Base-by-base conservation (phyloP, 2,329 filamentous ascomycete genomes). In the Chaetomium strumarium region DNA sequence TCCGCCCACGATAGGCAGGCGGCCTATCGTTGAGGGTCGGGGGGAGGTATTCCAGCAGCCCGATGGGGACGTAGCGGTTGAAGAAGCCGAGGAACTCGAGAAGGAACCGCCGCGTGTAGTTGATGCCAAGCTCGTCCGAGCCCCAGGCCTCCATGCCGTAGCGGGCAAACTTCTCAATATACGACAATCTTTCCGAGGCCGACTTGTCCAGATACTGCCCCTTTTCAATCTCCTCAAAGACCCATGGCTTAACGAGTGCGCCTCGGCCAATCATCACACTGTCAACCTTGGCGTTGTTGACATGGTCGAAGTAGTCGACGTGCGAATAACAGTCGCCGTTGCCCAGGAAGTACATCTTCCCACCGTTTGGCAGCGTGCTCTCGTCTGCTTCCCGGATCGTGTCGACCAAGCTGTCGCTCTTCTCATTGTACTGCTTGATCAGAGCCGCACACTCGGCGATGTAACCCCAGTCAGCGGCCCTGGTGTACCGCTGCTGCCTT, bases 291-390 rank as follows among this genome's bases (percentile, higher is more conserved):
- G 88, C 80, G 54, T 92, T 80, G 44, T 85, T 77, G 37, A 97
- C 75, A 64, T 93, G 84, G 52, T 84, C 74, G 58, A 83, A 83
- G 73, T 97, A 97, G 67, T 97, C 90, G 31, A 84, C 73, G 68
- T 97, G 90, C 5, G 90, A 96, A 73, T 89, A 96, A 70, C 91
- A 93, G 71, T 99, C 93, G 44, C 93, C 93, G 68, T 99, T 99
- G 62, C 93, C 93, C 60, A 96, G 76, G 72, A 99, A 97, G 74
- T 88, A 97, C 60, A 93, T 82, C 60, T 83, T 85, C 6, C 83
- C 81, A 58, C 78, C 81, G 60, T 85, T 83, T 14, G 90, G 75
- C 49, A 88, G 79, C 29, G 85, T 84, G 60, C 87, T 84, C 30
- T 79, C 78, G 66, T 97, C 92, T 0, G 87, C 77, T 65, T 95